Evolutionary conservation across 2,329 filamentous ascomycete genomes (phyloP).

Genomic region (Fusarium sp.): DNA sequence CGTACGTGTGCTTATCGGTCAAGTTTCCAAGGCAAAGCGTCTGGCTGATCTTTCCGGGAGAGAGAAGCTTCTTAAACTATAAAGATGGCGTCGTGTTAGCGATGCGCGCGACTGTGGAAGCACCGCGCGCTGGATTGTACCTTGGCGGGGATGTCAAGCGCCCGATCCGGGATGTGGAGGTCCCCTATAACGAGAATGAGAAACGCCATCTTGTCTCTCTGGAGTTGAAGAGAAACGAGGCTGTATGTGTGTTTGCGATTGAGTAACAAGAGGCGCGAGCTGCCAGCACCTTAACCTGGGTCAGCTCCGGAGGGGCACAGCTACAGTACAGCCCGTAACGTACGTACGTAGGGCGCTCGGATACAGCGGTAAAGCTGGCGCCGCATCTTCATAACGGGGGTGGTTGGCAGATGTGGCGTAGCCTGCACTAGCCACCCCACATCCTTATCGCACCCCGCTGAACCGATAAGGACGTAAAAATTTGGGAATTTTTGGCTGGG

Average conservation of each 20-base stretch:
- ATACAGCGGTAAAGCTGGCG: constrained; percentile 48
- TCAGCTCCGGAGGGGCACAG: constrained; percentile 48
- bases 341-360: constrained; percentile 32
- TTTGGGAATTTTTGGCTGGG: constrained; percentile 47
- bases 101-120: constrained; percentile 33
- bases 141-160: constrained; percentile 91
- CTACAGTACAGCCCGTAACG: constrained; percentile 38
- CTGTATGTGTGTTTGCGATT: constrained; percentile 39
- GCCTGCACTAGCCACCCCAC: constrained; percentile 7
- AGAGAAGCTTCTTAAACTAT: constrained; percentile 87
- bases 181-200: constrained; percentile 93
- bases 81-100: constrained; percentile 39
- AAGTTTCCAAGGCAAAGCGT: constrained; percentile 84
- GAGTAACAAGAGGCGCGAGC: constrained; percentile 40
- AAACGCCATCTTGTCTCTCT: constrained; percentile 76
- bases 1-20: constrained; percentile 83
- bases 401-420: constrained; percentile 32
- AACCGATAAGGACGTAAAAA: constrained; percentile 50
- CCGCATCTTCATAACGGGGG: constrained; percentile 43
- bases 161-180: constrained; percentile 92
- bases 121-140: constrained; percentile 58
- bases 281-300: constrained; percentile 45
- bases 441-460: constrained; percentile 46
- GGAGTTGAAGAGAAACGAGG: constrained; percentile 38
- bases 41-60: constrained; percentile 85